Conservation (phyloP, 1,284 basidiomycete genomes). For the Ceratobasidium sp. region DNA sequence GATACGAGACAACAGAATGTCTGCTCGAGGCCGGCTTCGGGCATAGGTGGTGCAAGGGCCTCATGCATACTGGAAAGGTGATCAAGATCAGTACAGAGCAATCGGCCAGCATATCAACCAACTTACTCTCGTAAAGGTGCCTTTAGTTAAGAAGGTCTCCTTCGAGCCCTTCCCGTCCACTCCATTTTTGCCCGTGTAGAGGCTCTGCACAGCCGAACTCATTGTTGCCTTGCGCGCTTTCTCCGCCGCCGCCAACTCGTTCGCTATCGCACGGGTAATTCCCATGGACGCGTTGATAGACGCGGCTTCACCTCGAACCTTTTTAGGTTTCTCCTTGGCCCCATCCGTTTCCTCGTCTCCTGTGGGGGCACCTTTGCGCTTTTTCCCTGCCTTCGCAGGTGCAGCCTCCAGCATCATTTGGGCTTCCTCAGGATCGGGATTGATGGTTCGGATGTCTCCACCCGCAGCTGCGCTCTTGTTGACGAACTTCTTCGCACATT, state of each 20-base stretch:
- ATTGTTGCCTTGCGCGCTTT: constrained; percentile 74
- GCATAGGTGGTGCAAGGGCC: neutral
- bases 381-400: constrained; percentile 62
- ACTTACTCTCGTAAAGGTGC: constrained; percentile 79
- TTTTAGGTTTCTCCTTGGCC: constrained; percentile 57
- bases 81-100: constrained; percentile 3
- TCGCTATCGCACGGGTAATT: constrained; percentile 52
- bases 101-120: neutral
- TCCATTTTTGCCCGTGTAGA: constrained; percentile 64
- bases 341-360: constrained; percentile 50
- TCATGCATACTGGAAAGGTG: constrained; percentile 37
- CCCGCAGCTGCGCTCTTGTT: constrained; percentile 52
- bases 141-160: constrained; percentile 83
- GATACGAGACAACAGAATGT: neutral
- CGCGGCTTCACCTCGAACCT: constrained; percentile 48
- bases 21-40: neutral
- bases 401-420: constrained; percentile 63
- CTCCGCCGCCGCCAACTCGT: constrained; percentile 71
- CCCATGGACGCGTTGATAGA: constrained; percentile 37
- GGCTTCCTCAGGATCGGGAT: constrained; percentile 68
- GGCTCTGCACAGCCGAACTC: constrained; percentile 74
- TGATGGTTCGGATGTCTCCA: constrained; percentile 64
- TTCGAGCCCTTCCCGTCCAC: constrained; percentile 63
- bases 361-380: constrained; percentile 59
- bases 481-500: constrained; percentile 71